phyloP scores from a whole-genome alignment of 805 yeast species.

The Teunomyces stri region DNA sequence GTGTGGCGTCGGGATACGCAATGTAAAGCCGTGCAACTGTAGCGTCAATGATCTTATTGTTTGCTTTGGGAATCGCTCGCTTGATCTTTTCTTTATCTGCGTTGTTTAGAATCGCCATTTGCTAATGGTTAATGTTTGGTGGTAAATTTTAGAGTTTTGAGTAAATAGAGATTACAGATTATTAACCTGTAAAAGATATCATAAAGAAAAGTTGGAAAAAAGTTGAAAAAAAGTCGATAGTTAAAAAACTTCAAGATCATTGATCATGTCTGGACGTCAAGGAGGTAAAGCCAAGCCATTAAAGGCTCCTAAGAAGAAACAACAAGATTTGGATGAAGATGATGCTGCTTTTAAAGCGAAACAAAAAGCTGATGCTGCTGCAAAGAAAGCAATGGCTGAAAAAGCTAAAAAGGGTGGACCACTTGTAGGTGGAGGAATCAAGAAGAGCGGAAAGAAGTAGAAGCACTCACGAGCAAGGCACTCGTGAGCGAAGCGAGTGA shows the following conservation, averaged over 20 bases:
- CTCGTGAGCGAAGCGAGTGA: too few relatives aligned
- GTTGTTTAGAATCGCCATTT: constrained; percentile 39
- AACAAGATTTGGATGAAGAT: constrained; percentile 78
- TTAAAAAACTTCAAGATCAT: neutral
- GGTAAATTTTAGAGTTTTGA: neutral
- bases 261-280: constrained; percentile 84
- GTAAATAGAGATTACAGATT: neutral
- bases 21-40: constrained; percentile 86
- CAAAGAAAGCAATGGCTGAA: constrained; percentile 85
- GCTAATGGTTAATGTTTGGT: neutral
- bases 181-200: neutral
- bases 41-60: constrained; percentile 86
- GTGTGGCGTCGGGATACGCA: constrained; percentile 78
- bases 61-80: constrained; percentile 81
- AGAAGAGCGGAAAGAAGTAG: constrained; percentile 62
- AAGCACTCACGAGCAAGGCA: neutral
- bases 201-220: too few relatives aligned
- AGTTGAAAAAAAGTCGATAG: neutral
- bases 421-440: constrained; percentile 89
- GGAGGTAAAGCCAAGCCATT: constrained; percentile 96
- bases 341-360: constrained; percentile 88
- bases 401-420: constrained; percentile 91
- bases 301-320: constrained; percentile 80
- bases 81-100: constrained; percentile 85
- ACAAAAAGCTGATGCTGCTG: constrained; percentile 93